Conservation (phyloP, 1,284 basidiomycete genomes). For the Cystobasidium sp. region DNA sequence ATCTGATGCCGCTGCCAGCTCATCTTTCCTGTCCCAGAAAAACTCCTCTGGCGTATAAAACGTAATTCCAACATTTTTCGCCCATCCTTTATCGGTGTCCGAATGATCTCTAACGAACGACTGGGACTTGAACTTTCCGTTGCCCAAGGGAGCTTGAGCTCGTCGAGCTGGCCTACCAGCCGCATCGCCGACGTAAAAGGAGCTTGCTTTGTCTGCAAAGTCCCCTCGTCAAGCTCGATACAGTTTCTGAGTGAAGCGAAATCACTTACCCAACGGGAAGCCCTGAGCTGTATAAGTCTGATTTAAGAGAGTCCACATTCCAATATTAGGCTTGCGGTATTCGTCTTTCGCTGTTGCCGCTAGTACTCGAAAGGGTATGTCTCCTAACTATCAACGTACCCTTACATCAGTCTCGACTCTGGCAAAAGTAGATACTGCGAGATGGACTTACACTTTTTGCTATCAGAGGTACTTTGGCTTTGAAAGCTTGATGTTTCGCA, state of each 20-base stretch:
- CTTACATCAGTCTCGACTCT: constrained; percentile 32
- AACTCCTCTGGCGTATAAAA: constrained; percentile 55
- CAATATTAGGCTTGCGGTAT: constrained; percentile 52
- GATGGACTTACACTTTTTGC: constrained; percentile 12
- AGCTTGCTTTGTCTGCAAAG: constrained; percentile 30
- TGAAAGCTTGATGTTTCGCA: constrained; percentile 26
- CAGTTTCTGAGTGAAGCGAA: neutral
- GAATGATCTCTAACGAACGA: constrained; percentile 47
- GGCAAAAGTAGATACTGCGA: neutral
- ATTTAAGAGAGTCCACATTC: constrained; percentile 47
- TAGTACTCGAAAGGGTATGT: constrained; percentile 35
- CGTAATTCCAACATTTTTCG: constrained; percentile 52
- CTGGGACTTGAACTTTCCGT: constrained; percentile 6
- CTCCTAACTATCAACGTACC: constrained; percentile 43
- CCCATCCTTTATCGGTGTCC: constrained; percentile 55
- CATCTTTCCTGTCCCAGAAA: constrained; percentile 47
- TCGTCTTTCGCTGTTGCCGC: constrained; percentile 49
- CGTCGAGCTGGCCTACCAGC: constrained; percentile 49
- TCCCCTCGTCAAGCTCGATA: neutral
- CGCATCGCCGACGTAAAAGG: constrained; percentile 55
- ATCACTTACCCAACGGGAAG: constrained; percentile 49
- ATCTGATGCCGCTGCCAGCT: neutral
- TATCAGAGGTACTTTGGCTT: constrained; percentile 36
- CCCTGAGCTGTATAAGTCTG: constrained; percentile 1
- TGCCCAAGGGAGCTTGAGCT: constrained; percentile 2